Percentiles rank a stretch among this genome's conserved stretches.
phyloP scores from a whole-genome alignment of 2,329 filamentous ascomycete genomes.

The Calonectria naviculata region DNA sequence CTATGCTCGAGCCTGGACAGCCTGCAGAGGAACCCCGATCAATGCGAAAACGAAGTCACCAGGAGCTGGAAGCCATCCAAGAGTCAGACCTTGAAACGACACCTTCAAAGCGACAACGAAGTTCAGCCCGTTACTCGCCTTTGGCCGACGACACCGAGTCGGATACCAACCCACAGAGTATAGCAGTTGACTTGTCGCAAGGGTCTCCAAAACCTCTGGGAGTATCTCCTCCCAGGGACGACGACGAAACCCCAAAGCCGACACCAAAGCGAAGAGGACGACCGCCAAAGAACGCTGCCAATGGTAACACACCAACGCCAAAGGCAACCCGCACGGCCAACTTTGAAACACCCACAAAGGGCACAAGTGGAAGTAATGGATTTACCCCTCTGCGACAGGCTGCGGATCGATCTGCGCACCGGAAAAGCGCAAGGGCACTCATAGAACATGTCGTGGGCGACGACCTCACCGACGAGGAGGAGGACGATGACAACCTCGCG shows the following conservation, averaged over 20 bases:
- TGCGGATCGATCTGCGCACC: slow-evolving; percentile 85
- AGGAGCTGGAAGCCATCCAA: slow-evolving; percentile 41
- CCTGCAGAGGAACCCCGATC: slow-evolving; percentile 25
- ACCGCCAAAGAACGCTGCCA: slow-evolving; percentile 45
- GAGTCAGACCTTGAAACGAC: slow-evolving; percentile 42
- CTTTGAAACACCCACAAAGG: slow-evolving; percentile 53
- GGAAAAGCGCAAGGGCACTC: slow-evolving; percentile 83
- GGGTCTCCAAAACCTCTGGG: slow-evolving; percentile 18
- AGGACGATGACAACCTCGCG: slow-evolving; percentile 76
- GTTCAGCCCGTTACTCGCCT: slow-evolving; percentile 26
- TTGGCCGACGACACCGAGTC: slow-evolving; percentile 15
- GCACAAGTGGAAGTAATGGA: slow-evolving; percentile 45
- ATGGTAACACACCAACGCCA: slow-evolving; percentile 50
- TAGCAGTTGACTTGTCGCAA: background rate
- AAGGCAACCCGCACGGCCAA: slow-evolving; percentile 46
- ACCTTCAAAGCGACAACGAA: slow-evolving; percentile 47
- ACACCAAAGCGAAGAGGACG: slow-evolving; percentile 50
- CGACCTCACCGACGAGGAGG: slow-evolving; percentile 77
- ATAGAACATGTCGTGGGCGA: slow-evolving; percentile 77
- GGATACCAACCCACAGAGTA: slow-evolving; percentile 37
- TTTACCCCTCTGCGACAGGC: slow-evolving; percentile 75
- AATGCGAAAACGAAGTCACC: slow-evolving; percentile 38
- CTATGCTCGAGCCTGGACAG: slow-evolving; percentile 22
- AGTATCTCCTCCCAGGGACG: slow-evolving; percentile 27
- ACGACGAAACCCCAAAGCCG: slow-evolving; percentile 43